A percentile compares a stretch with the other conserved stretches of the same genome.
These are phyloP conservation scores for Metahyphopichia silvanorum DNA, from an alignment of 805 yeast genomes.

Conservation along the genomic window DNA sequence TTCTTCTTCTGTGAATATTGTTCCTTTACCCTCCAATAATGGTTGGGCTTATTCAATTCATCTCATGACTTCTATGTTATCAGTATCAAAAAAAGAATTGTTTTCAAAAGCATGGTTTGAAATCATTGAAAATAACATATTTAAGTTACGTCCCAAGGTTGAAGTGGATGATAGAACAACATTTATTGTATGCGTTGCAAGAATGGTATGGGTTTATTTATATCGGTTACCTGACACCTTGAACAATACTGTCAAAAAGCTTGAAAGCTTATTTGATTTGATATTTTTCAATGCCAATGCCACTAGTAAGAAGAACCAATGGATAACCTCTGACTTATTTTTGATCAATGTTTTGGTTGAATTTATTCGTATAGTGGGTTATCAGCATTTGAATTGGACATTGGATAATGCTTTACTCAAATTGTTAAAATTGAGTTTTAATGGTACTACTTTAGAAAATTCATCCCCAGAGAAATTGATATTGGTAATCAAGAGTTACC, in stretches of 20 bases:
- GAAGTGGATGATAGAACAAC: constrained; percentile 49
- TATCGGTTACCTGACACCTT: constrained; percentile 85
- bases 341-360: constrained; percentile 68
- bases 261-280: constrained; percentile 60
- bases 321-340: constrained; percentile 66
- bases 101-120: constrained; percentile 72
- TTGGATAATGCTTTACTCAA: constrained; percentile 77
- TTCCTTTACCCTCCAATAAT: constrained; percentile 9
- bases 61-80: constrained; percentile 66
- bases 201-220: constrained; percentile 87
- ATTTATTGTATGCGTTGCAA: constrained; percentile 60
- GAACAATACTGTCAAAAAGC: constrained; percentile 78
- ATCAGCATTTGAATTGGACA: constrained; percentile 71
- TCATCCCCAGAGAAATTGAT: constrained; percentile 68
- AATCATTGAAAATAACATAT: constrained; percentile 60
- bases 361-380: constrained; percentile 74
- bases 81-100: constrained; percentile 76
- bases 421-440: constrained; percentile 58
- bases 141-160: constrained; percentile 61
- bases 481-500: constrained; percentile 67
- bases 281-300: constrained; percentile 46
- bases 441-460: constrained; percentile 56
- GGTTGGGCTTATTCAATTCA: constrained; percentile 70
- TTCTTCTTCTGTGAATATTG: background rate
- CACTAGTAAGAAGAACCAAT: constrained; percentile 58